phyloP scores from a whole-genome alignment of 2,329 filamentous ascomycete genomes.

The Trichophaea hybrida region DNA sequence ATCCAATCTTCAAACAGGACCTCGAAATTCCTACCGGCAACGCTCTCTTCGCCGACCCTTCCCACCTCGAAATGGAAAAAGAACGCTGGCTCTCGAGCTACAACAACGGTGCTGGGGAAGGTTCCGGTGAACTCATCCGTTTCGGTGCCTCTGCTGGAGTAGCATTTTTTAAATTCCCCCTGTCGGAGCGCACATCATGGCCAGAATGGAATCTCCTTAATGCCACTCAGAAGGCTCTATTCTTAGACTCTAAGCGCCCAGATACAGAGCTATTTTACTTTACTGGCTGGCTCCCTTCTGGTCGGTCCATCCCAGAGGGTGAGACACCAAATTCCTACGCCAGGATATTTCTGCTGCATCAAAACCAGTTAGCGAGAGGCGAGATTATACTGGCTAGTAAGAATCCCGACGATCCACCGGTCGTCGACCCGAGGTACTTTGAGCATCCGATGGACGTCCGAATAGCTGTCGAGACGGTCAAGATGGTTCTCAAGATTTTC shows the following conservation, averaged over 20 bases:
- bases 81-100: conserved; percentile 13
- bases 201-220: too few species aligned
- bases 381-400: too few species aligned
- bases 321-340: too few species aligned
- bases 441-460: conserved; percentile 33
- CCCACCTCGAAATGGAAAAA: conserved; percentile 14
- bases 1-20: conserved; percentile 34
- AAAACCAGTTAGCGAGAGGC: too few species aligned
- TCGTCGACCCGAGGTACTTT: conserved; percentile 35
- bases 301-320: too few species aligned
- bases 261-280: too few species aligned
- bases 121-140: conserved; percentile 9
- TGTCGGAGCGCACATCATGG: too few species aligned
- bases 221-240: too few species aligned
- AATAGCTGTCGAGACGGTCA: conserved; percentile 10
- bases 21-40: conserved; percentile 23
- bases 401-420: conserved; percentile 24
- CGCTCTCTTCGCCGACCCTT: conserved; percentile 10
- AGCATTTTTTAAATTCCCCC: too few species aligned
- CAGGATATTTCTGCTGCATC: too few species aligned
- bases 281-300: too few species aligned
- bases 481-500: conserved; percentile 14
- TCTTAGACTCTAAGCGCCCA: too few species aligned
- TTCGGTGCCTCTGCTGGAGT: background rate
- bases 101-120: conserved; percentile 12